A percentile compares a stretch with the other conserved stretches of the same genome.
phyloP scores from a whole-genome alignment of 129 eudicot genomes.

The Mikania micrantha region DNA sequence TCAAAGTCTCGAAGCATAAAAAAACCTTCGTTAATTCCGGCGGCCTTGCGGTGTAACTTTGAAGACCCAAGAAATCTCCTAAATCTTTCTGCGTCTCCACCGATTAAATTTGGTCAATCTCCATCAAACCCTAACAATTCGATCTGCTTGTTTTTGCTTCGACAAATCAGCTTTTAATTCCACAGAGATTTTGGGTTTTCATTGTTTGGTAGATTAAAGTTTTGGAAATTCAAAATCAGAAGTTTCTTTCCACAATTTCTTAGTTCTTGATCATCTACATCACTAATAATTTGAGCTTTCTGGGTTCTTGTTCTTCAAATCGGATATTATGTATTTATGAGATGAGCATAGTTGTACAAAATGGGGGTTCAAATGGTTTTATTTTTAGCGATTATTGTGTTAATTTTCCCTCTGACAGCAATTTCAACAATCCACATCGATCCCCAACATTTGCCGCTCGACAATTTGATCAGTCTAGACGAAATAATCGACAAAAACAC shows the following conservation, averaged over 20 bases:
- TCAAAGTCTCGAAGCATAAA: no score
- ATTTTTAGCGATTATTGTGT: background rate
- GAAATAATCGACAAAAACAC: conserved; percentile 19
- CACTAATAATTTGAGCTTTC: background rate
- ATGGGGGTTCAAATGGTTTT: conserved; percentile 21
- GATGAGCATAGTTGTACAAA: conserved; percentile 19
- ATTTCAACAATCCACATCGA: conserved; percentile 16
- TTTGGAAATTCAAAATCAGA: conserved; percentile 8
- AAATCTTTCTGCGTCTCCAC: background rate
- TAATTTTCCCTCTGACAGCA: conserved; percentile 13
- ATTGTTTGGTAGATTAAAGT: background rate
- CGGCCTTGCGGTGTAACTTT: conserved; percentile 18
- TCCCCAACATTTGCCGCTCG: background rate
- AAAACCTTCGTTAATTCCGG: conserved; percentile 28
- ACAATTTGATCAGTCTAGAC: conserved; percentile 14
- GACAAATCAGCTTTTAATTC: background rate
- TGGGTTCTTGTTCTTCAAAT: background rate
- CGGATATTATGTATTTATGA: conserved; percentile 20
- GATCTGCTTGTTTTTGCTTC: conserved; percentile 17
- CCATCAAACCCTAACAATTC: conserved; percentile 16
- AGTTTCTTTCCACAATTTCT: conserved; percentile 6
- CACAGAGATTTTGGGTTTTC: background rate
- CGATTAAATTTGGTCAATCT: conserved; percentile 17
- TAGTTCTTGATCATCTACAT: conserved; percentile 9
- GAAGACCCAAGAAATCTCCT: conserved; percentile 14